Percentiles rank a stretch among this genome's conserved stretches.
Evolutionary conservation across 495 filamentous ascomycete genomes (phyloP).

Genomic region (Oleoguttula mirabilis): DNA sequence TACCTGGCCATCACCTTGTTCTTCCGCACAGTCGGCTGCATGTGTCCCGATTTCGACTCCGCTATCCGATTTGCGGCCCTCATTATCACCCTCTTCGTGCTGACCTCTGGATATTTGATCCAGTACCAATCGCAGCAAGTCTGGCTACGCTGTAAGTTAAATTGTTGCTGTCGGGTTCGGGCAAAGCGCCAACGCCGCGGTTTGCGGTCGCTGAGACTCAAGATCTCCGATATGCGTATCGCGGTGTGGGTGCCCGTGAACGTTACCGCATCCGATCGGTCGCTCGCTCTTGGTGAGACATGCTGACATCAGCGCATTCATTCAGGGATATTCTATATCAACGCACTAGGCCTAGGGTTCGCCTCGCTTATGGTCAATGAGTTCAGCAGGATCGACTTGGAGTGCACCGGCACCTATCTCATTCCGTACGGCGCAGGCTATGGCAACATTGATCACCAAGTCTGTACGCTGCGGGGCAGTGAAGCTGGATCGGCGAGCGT

Average conservation of each 20-base stretch:
- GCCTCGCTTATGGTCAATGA: conserved; percentile 73
- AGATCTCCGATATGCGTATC: too few species aligned
- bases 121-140: conserved; percentile 56
- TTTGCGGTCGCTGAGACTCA: too few species aligned
- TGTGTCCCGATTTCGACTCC: conserved; percentile 75
- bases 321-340: conserved; percentile 78
- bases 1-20: conserved; percentile 71
- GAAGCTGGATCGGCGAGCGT: conserved; percentile 48
- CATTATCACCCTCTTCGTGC: conserved; percentile 64
- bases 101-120: conserved; percentile 71
- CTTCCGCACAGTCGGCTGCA: conserved; percentile 64
- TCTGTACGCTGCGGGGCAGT: conserved; percentile 61
- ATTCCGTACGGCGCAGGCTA: conserved; percentile 48
- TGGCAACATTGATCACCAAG: conserved; percentile 53
- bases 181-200: too few species aligned
- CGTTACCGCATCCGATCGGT: too few species aligned
- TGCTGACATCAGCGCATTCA: too few species aligned
- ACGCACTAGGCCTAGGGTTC: conserved; percentile 64
- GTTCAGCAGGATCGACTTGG: conserved; percentile 51
- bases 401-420: conserved; percentile 50
- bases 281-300: too few species aligned
- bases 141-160: conserved; percentile 68
- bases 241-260: too few species aligned
- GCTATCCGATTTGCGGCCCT: conserved; percentile 69
- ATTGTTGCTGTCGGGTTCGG: too few species aligned